Evolutionary conservation across 306 rosid genomes (phyloP).

Genomic region (Vigna hirtella): DNA sequence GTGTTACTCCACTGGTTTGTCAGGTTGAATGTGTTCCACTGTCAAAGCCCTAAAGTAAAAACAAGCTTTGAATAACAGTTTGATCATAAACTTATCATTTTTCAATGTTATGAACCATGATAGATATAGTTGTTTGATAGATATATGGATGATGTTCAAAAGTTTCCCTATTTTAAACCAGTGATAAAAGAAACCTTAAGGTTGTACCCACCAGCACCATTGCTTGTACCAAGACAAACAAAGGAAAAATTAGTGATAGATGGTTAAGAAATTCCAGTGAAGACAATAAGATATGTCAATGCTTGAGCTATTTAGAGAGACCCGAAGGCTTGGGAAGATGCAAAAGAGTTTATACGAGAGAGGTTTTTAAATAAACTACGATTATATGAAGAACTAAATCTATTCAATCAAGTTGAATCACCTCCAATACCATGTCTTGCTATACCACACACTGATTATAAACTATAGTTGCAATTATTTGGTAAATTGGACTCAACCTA

Average conservation of each 20-base stretch:
- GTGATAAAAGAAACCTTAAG: slow-evolving; percentile 41
- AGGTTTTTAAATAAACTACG: neutral
- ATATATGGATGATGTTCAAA: neutral
- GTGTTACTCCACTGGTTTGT: neutral
- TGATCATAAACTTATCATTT: neutral
- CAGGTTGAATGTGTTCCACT: neutral
- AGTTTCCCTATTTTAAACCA: neutral
- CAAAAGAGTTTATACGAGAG: neutral
- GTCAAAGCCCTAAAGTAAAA: neutral
- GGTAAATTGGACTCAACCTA: too few relatives aligned
- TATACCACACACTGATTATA: too few relatives aligned
- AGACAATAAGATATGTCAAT: neutral
- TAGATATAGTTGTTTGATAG: neutral
- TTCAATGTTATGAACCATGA: neutral
- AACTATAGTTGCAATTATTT: too few relatives aligned
- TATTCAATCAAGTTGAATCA: too few relatives aligned
- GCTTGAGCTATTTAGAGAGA: neutral
- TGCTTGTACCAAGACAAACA: slow-evolving; percentile 30
- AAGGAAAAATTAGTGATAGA: neutral
- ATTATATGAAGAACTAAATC: too few relatives aligned
- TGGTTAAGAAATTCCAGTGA: neutral
- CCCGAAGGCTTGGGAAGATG: neutral
- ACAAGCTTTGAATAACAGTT: neutral
- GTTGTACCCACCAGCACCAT: slow-evolving; percentile 1
- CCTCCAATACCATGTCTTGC: too few relatives aligned